Evolutionary conservation across 805 yeast species (phyloP).

Genomic region (Ogataea parapolymorpha): DNA sequence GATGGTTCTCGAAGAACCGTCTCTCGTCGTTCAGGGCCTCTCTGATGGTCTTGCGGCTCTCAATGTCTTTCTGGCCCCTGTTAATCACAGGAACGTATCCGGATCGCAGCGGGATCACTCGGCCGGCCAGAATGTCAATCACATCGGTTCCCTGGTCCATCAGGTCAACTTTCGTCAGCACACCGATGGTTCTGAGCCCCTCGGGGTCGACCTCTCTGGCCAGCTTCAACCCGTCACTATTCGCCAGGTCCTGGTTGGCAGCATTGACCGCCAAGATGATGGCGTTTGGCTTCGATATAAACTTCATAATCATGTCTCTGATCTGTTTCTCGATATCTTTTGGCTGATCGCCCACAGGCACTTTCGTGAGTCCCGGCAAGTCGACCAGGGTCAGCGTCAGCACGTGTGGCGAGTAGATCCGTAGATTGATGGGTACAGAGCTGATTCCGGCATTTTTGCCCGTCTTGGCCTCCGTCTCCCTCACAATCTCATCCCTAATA

Average conservation of each 20-base stretch:
- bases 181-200: conserved; percentile 95
- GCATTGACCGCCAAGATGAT: conserved; percentile 92
- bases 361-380: conserved; percentile 95
- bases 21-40: conserved; percentile 82
- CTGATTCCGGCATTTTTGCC: conserved; percentile 87
- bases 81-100: conserved; percentile 97
- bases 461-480: conserved; percentile 83
- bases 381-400: conserved; percentile 92
- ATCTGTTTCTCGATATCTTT: conserved; percentile 94
- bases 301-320: conserved; percentile 88
- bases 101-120: conserved; percentile 90
- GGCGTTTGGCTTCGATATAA: conserved; percentile 93
- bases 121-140: conserved; percentile 88
- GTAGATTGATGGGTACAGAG: conserved; percentile 85
- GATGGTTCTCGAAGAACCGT: conserved; percentile 79
- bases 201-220: conserved; percentile 98
- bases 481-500: conserved; percentile 84
- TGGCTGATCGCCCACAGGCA: conserved; percentile 99
- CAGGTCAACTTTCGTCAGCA: conserved; percentile 89
- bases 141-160: conserved; percentile 99
- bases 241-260: conserved; percentile 95
- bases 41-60: conserved; percentile 79
- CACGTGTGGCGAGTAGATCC: conserved; percentile 92
- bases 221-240: conserved; percentile 91
- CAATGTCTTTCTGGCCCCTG: conserved; percentile 96